phyloP scores from a whole-genome alignment of 1,284 basidiomycete genomes.

The Microbotryum scabiosae region DNA sequence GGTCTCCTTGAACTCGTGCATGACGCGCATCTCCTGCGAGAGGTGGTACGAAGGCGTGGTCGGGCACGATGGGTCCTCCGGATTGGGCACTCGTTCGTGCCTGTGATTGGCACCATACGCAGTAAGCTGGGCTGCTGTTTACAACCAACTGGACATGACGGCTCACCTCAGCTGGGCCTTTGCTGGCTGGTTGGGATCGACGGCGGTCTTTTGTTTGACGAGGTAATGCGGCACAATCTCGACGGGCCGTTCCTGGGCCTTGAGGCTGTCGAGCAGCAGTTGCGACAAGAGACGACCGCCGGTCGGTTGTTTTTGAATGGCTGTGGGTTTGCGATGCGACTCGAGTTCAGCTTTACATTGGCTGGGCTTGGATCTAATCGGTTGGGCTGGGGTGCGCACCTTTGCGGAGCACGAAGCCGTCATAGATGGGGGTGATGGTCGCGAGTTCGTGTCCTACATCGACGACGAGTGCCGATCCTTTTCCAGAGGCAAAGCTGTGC shows the following conservation, averaged over 20 bases:
- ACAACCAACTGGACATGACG: neutral
- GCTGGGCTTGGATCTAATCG: neutral
- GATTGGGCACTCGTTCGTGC: conserved; percentile 51
- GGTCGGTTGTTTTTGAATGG: conserved; percentile 36
- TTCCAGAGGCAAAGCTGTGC: conserved; percentile 82
- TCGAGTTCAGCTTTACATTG: neutral
- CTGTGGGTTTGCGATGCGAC: conserved; percentile 10
- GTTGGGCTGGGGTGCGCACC: conserved; percentile 49
- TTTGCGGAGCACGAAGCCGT: conserved; percentile 95
- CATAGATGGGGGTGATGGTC: conserved; percentile 89
- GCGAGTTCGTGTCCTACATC: conserved; percentile 83
- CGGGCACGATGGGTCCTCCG: conserved; percentile 10
- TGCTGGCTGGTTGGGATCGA: conserved; percentile 54
- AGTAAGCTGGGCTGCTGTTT: neutral
- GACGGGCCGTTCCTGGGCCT: conserved; percentile 29
- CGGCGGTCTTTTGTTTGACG: conserved; percentile 60
- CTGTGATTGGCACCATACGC: conserved; percentile 48
- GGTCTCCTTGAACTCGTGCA: conserved; percentile 90
- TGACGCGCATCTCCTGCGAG: conserved; percentile 65
- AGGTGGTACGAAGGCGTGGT: conserved; percentile 25
- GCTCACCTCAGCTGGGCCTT: conserved; percentile 19
- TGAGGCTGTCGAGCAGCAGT: conserved; percentile 36
- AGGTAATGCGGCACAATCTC: conserved; percentile 71
- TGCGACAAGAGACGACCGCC: conserved; percentile 34
- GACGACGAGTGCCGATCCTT: conserved; percentile 88